Evolutionary conservation across 23 red algal species (phyloP), one percentile per base, ranked within the genome.

Genomic region (Cyanidiococcus yangmingshanensis): DNA sequence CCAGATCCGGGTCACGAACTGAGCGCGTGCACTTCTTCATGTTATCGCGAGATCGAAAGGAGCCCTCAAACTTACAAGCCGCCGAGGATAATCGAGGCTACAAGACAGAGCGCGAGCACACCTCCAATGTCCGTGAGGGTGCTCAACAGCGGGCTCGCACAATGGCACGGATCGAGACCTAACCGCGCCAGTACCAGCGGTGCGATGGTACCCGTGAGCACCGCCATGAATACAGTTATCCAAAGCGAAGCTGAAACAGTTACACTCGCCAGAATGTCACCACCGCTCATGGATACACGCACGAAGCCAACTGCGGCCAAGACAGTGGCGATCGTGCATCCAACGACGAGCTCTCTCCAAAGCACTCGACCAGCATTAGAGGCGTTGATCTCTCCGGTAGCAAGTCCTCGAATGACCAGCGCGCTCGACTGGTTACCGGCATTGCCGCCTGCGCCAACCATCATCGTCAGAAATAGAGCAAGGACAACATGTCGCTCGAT

Each of bases 401-500:
- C 84, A 18, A 81, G 68, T 40, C 78, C 78, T 15, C 78, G 78
- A 27, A 81, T 81, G 37, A 81, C 51, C 50, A 87, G 51, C 18
- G 84, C 84, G 0, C 68, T 57, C 38, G 57, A 74, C 36, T 87
- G 84, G 36, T 82, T 82, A 18, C 84, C 84, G 40, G 84, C 77
- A 33, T 87, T 87, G 2, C 84, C 84, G 31, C 84, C 84, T 1
- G 84, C 67, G 24, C 84, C 84, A 0, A 58, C 57, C 41, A 81
- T 37, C 57, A 75, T 87, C 16, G 84, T 87, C 32, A 87, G 79
- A 41, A 87, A 87, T 3, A 82, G 50, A 2, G 84, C 84, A 2
- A 87, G 45, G 0, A 87, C 57, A 3, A 87, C 84, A 51, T 87
- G 71, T 26, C 45, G 25, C 68, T 87, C 84, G 41, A 87, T 87